phyloP scores from a whole-genome alignment of 768 basidiomycete genomes.

The Naematelia encephala region DNA sequence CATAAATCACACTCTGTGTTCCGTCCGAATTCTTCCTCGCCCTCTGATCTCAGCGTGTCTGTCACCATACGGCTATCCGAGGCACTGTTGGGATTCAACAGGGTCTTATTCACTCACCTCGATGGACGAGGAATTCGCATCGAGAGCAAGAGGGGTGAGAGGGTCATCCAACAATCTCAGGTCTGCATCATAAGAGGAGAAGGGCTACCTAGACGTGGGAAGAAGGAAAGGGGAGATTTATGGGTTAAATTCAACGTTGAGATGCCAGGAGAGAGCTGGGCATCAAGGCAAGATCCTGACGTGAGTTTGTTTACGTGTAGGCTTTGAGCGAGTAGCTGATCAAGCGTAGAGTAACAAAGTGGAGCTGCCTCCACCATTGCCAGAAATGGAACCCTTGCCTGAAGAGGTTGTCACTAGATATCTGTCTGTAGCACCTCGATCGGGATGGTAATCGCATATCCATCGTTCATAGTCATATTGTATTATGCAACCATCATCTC shows the following conservation, averaged over 20 bases:
- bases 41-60: constrained; percentile 66
- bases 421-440: constrained; percentile 6
- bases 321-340: neutral
- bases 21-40: constrained; percentile 56
- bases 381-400: constrained; percentile 25
- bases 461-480: too few relatives aligned
- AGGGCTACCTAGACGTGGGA: constrained; percentile 68
- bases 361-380: constrained; percentile 16
- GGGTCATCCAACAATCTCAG: constrained; percentile 68
- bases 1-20: constrained; percentile 70
- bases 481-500: neutral
- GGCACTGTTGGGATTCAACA: constrained; percentile 88
- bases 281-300: constrained; percentile 59
- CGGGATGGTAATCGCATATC: neutral
- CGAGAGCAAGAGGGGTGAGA: constrained; percentile 57
- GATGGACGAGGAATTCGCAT: constrained; percentile 89
- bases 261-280: constrained; percentile 80
- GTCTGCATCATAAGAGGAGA: constrained; percentile 74
- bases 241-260: constrained; percentile 79
- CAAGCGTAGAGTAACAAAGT: constrained; percentile 11
- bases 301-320: constrained; percentile 15
- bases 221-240: constrained; percentile 70
- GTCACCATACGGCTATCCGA: constrained; percentile 88
- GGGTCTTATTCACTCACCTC: constrained; percentile 83
- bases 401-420: constrained; percentile 18